Base-by-base conservation (phyloP, 805 yeast genomes). In the Wickerhamiella australiensis region DNA sequence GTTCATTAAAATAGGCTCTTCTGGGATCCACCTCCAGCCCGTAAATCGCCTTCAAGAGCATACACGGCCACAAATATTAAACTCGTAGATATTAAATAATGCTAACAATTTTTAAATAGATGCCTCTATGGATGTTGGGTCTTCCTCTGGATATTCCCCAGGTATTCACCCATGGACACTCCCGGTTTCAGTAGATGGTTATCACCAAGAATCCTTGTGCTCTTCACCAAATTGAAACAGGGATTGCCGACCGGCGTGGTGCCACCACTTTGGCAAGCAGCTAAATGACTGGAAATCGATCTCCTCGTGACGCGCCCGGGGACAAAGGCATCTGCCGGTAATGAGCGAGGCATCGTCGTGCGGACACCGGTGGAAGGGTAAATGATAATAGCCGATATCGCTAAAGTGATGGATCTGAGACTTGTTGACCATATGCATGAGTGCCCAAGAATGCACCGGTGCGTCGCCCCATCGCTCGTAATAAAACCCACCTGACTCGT, bases 391-490 rank as follows among this genome's bases (percentile, higher is more conserved):
- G 0, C 95, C 95, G 15, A 86, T 71, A 58, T 86, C 94, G 51
- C 79, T 79, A 63, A 87, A 84, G 68, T 82, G 85, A 60, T 80
- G 82, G 38, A 87, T 65, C 60, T 85, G 81, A 15, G 69, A 61
- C 48, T 68, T 72, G 53, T 78, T 75, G 53, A 84, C 65, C 41
- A 84, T 62, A 40, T 84, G 62, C 0, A 82, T 62, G 1, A 76
- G 79, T 1, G 78, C 94, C 25, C 85, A 68, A 0, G 90, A 71
- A 62, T 86, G 95, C 13, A 86, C 84, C 0, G 95, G 95, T 0
- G 95, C 95, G 66, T 87, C 96, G 13, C 96, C 96, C 96, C 96
- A 87, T 52, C 95, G 68, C 65, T 86, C 95, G 66, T 86, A 86
- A 69, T 82, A 86, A 61, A 87, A 81, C 2, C 94, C 94, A 52